Base-by-base conservation (phyloP, 768 basidiomycete species). In the Leccinum ochraceum region DNA sequence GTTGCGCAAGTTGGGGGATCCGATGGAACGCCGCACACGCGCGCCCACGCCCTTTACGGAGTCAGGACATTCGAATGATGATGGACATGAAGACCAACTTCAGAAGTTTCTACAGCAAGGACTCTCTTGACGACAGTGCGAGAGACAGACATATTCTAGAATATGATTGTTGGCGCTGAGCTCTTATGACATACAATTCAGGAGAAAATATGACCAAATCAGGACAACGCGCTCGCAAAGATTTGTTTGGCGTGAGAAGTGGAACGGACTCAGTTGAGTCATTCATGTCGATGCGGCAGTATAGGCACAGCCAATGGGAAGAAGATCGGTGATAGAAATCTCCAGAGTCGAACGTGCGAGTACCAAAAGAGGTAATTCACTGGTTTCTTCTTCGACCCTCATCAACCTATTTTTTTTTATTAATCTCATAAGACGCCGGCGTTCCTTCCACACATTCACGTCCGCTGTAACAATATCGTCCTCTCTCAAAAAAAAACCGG, bases 11-110 rank as follows among this genome's bases (percentile, higher is more conserved):
- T 73, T 78, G 74, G 78, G 77, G 4, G 86, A 82, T 7, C 96
- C 96, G 63, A 98, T 97, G 46, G 89, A 91, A 53, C 96, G 81
- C 60, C 94, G 83, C 22, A 98, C 96, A 54, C 81, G 78, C 17
- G 90, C 95, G 6, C 93, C 93, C 3, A 77, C 89, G 9, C 95
- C 93, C 88, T 90, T 59, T 17, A 42, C 6, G n/a, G 16, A 14
- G 51, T 63, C 10, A 54, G 56, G 34, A 51, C 42, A 62, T 42
- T 24, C 56, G 50, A 46, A 50, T 3, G 14, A 0, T 4, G 3
- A 8, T 17, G 30, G 2, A 53, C 5, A 17, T 22, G 20, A 22
- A n/a, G 3, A 57, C 71, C 36, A 26, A 87, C 89, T 79, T 91
- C 91, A 10, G 85, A 76, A 3, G 84, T 86, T 70, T 93, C 92